Base-by-base conservation (phyloP, 2,329 filamentous ascomycete genomes). In the Penicillium sp. region DNA sequence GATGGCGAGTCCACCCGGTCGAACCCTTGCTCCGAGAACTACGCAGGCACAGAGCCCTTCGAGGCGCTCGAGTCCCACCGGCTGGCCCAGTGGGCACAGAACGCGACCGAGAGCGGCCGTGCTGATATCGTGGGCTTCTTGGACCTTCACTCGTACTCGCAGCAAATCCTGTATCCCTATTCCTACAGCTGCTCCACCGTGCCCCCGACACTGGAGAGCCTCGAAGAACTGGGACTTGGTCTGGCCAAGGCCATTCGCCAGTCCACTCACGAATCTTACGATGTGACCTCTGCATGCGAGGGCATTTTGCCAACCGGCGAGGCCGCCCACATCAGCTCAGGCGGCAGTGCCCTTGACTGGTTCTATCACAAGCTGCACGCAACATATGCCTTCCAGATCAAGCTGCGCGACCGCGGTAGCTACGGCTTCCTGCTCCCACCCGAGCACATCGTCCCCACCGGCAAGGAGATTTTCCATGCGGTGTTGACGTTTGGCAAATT, bases 111-210 rank as follows among this genome's bases (percentile, higher is more conserved):
- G 7, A 81, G 86, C 65, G 86, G 89, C 72, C 88, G 89, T 57
- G 87, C 88, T 54, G 83, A 89, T 15, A 92, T 98, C 66, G 85
- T 93, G n/a, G 92, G 89, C 3, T 89, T 96, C 64, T 73, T 98
- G 47, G 95, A 99, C 73, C 82, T 98, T 28, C 95, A 99, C 76
- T 94, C 91, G 1, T 99, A 98, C 75, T 96, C 92, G 0, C 93
- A 99, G 77, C 90, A 97, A 76, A 89, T 99, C 22, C 83, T 98
- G 8, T 97, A 95, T 73, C 95, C 95, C 0, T 98, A 93, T 74
- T 88, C 90, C 5, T 96, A 91, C 77, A 91, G 90, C 12, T 99
- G 95, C 80, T 79, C 82, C 5, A 82, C 85, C 5, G 81, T 88
- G 31, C 94, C 95, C 12, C 93, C 94, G 0, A 92, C 92, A 39